Evolutionary conservation across 2,329 filamentous ascomycete species (phyloP).

Genomic region (Penicillium thymicola): DNA sequence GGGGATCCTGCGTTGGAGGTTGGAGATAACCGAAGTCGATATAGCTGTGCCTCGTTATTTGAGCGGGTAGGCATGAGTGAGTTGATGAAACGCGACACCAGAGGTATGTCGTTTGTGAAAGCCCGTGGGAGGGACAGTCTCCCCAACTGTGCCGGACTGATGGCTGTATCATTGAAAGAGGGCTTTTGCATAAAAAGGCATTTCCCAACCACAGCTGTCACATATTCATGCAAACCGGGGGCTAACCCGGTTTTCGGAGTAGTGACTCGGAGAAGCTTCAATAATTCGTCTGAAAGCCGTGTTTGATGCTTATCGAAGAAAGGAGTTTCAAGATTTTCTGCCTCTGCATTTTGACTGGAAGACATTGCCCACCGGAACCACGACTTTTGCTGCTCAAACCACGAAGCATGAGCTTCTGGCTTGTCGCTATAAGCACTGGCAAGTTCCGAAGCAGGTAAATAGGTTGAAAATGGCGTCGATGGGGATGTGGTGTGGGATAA

Average conservation of each 20-base stretch:
- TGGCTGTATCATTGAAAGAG: constrained; percentile 15
- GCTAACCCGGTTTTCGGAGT: neutral
- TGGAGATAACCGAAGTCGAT: constrained; percentile 37
- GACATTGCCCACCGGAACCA: constrained; percentile 42
- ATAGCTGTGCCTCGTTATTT: constrained; percentile 13
- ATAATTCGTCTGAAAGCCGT: constrained; percentile 30
- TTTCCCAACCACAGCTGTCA: constrained; percentile 39
- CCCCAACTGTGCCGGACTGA: constrained; percentile 33
- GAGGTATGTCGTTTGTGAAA: constrained; percentile 36
- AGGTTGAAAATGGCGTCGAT: constrained; percentile 34
- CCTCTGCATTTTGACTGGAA: constrained; percentile 20
- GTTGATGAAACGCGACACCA: constrained; percentile 32
- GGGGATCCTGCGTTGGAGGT: constrained; percentile 23
- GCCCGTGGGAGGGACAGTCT: constrained; percentile 28
- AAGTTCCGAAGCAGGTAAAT: constrained; percentile 29
- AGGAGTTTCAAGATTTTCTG: constrained; percentile 17
- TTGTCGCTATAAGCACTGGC: constrained; percentile 27
- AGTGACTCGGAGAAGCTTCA: constrained; percentile 29
- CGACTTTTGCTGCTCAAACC: constrained; percentile 30
- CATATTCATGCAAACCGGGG: constrained; percentile 27
- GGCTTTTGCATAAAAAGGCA: constrained; percentile 36
- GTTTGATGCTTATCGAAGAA: constrained; percentile 33
- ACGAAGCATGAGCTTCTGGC: constrained; percentile 25
- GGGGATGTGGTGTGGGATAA: constrained; percentile 18
- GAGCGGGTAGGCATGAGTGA: constrained; percentile 19